A percentile compares a stretch with the other conserved stretches of the same genome.
These are phyloP conservation scores for Uronychia setigera DNA, from an alignment of 73 alveolate genomes.

Conservation along the genomic window DNA sequence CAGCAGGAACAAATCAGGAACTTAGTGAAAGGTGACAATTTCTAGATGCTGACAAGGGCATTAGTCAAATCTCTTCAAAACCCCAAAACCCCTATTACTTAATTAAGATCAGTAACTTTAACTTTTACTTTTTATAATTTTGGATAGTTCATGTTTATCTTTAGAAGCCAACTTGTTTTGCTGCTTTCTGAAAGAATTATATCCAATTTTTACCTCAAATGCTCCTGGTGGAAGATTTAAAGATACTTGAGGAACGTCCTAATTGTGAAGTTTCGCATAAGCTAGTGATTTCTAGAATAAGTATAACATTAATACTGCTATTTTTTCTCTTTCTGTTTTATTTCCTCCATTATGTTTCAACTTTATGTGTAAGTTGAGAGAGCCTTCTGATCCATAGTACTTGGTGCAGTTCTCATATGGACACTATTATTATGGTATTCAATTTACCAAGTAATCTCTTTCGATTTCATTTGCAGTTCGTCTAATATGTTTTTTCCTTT, in stretches of 20 bases:
- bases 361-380: slow-evolving; percentile 76
- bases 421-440: slow-evolving; percentile 27
- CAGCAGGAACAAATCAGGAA: too few relatives aligned
- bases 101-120: too few relatives aligned
- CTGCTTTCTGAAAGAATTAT: slow-evolving; percentile 13
- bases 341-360: slow-evolving; percentile 85
- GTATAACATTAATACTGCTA: slow-evolving; percentile 55
- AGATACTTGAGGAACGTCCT: slow-evolving; percentile 10
- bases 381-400: slow-evolving; percentile 81
- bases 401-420: slow-evolving; percentile 79
- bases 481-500: slow-evolving; percentile 75
- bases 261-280: slow-evolving; percentile 20
- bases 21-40: too few relatives aligned
- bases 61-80: too few relatives aligned
- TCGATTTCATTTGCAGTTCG: slow-evolving; percentile 78
- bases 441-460: slow-evolving; percentile 21
- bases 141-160: neutral
- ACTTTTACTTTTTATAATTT: neutral
- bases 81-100: too few relatives aligned
- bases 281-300: slow-evolving; percentile 29
- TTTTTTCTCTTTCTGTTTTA: slow-evolving; percentile 85
- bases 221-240: slow-evolving; percentile 60
- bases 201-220: slow-evolving; percentile 8
- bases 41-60: too few relatives aligned
- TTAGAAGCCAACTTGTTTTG: slow-evolving; percentile 16